Evolutionary conservation across 495 filamentous ascomycete species (phyloP), one percentile per base, ranked within the genome.

Genomic region (Penicillium dipodomyicola): DNA sequence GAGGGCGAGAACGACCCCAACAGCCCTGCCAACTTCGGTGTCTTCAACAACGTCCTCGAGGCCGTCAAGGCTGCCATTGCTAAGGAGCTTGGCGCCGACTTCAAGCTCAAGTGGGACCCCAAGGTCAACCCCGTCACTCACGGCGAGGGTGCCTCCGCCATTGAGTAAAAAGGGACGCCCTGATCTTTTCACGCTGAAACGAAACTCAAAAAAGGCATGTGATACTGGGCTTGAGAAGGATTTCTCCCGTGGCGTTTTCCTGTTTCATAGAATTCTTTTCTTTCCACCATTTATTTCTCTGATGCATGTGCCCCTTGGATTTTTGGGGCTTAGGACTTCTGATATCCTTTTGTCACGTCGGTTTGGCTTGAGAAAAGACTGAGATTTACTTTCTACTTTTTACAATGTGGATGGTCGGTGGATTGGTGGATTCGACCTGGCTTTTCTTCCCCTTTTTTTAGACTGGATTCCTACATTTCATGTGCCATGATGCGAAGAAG

Each of bases 61-160:
- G 81, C 81, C 35, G 80, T 84, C 32, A 76, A 78, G 66, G 66
- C 77, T 12, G 79, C 76, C 45, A 65, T 84, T 39, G 75, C 73
- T 64, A 84, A 80, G 67, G 81, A 84, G 58, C 65, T 84, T 23
- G 82, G 82, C 40, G 59, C 77, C 19, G 79, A 83, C 53, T 83
- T 84, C 70, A 77, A 78, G 72, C 76, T 82, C 62, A 78, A 81
- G 68, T 83, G 80, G 76, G 77, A 78, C 65, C 74, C 75, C 53
- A 78, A 78, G 69, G 77, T 88, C 57, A 89, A 88, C 73, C 85
- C 84, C 19, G 81, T 87, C n/a, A 69, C 82, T 11, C 74, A 82
- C 72, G 82, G 79, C 27, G 76, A 82, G 56, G 68, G 69, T 64
- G 54, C 62, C 47, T 81, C 77, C 48, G 82, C 83, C 45, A 71